Evolutionary conservation across 176 grass and related monocot genomes (phyloP), one percentile per base, ranked within the genome.

Genomic region (Musa acuminata): DNA sequence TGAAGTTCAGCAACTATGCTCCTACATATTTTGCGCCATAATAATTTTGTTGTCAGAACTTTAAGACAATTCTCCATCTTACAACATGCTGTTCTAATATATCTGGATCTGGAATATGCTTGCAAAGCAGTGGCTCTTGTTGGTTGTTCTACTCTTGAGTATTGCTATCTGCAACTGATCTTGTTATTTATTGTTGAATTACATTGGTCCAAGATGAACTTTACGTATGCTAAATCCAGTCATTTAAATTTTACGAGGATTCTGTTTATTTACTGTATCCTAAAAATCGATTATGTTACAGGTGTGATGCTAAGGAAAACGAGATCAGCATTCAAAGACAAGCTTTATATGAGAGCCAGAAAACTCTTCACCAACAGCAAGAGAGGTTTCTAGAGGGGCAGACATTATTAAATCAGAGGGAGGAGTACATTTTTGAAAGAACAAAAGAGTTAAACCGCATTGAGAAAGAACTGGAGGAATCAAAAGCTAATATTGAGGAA

Each of bases 291-390:
- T 49, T 53, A 52, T 76, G 52, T 85, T 80, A 49, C 58, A 99
- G 95, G 69, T 82, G 76, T 68, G 84, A 91, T 27, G 71, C 79
- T 4, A 99, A 99, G 78, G 86, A 91, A 63, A 84, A 82, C 13
- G 95, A 91, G 25, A 87, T 99, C n/a, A 94, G 11, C 69, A 35
- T 78, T 13, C 80, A 91, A 65, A 91, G 84, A 72, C 85, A 84
- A 84, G 79, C 55, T 5, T 73, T 99, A 66, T 80, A 90, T 72
- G 90, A 89, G 52, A 94, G 81, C 51, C 85, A 99, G 65, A 89
- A 83, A 52, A 60, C 93, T 76, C 69, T 99, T 69, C 71, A 94
- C 86, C 81, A 91, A 76, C 87, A 84, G 75, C 88, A 94, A 77
- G 80, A 94, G 63, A 84, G 74, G 23, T 62, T 86, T 72, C 52